Evolutionary conservation across 345 rosid genomes (phyloP).

Genomic region (Citrus reticulata): DNA sequence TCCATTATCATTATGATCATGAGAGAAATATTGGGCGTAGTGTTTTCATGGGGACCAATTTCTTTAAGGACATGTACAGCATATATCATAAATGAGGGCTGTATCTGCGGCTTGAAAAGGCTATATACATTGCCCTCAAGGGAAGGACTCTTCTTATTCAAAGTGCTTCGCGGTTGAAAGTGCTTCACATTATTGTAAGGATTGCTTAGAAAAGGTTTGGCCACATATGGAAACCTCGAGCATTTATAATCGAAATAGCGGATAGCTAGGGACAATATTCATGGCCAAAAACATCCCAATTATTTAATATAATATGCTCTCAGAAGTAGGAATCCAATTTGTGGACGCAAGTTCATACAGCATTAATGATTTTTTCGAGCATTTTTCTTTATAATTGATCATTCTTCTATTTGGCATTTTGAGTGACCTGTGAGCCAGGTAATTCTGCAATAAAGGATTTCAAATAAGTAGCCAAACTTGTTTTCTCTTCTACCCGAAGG

Average conservation of each 20-base stretch:
- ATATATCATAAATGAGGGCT: neutral
- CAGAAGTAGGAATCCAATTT: neutral
- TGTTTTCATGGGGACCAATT: neutral
- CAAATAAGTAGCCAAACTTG: neutral
- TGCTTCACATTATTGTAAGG: neutral
- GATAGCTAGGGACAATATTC: neutral
- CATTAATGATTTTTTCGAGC: neutral
- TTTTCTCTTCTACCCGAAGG: neutral
- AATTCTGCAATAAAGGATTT: conserved; percentile 3
- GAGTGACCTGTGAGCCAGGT: conserved; percentile 20
- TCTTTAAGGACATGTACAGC: neutral
- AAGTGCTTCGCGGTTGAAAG: neutral
- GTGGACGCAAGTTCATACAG: conserved; percentile 9
- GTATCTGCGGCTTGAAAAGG: neutral
- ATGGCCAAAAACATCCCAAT: neutral
- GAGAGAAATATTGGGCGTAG: neutral
- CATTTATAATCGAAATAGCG: conserved; percentile 10
- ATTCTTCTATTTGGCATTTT: neutral
- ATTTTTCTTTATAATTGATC: neutral
- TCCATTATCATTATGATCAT: neutral
- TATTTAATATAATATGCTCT: neutral
- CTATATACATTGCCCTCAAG: conserved; percentile 10
- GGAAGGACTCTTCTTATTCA: conserved; percentile 5
- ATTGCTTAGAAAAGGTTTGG: neutral
- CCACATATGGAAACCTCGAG: conserved; percentile 1